Evolutionary conservation across 2,329 filamentous ascomycete genomes (phyloP), one percentile per base, ranked within the genome.

Genomic region (Neobulgaria alba): DNA sequence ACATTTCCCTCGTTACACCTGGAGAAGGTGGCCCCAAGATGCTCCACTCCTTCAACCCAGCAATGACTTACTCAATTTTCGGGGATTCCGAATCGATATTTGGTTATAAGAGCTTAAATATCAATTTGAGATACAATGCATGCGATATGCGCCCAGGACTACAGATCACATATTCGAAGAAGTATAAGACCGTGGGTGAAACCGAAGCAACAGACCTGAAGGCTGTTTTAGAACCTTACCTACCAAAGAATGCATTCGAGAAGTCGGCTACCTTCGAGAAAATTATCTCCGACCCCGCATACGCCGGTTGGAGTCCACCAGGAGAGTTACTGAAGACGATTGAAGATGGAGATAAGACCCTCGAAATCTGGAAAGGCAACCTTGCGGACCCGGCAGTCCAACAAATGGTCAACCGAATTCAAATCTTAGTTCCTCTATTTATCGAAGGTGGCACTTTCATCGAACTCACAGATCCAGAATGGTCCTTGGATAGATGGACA

Each of bases 21-120:
- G 63, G 67, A 4, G 61, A 67, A 14, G 63, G 63, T 5, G 67
- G 68, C 49, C 57, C 73, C 36, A 76, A 74, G 53, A 74, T 72
- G 21, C 65, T 82, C 52, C 72, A 75, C 18, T 73, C 75, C 19
- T 96, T 98, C 62, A 73, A 85, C 46, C 93, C 92, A 0, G 75
- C 77, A 57, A 93, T 89, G 61, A 95, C 90, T 14, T 95, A 96
- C 62, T 70, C 86, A 1, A 83, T 98, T 49, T 95, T 96, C 53
- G 87, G 87, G 56, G 83, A 96, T n/a, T 82, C 92, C 7, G 88
- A 98, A 63, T 75, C 73, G 20, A 90, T 96, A 49, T 89, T 94
- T 54, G 90, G 90, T 29, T 95, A 95, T 68, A 81, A 87, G 59
- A 78, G 79, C 39, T 72, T 95, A 41, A 77, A 78, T 49, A 81